These are phyloP conservation scores for Rhinocladiella mackenziei DNA, from an alignment of 2,329 filamentous ascomycete species.

Conservation along the genomic window DNA sequence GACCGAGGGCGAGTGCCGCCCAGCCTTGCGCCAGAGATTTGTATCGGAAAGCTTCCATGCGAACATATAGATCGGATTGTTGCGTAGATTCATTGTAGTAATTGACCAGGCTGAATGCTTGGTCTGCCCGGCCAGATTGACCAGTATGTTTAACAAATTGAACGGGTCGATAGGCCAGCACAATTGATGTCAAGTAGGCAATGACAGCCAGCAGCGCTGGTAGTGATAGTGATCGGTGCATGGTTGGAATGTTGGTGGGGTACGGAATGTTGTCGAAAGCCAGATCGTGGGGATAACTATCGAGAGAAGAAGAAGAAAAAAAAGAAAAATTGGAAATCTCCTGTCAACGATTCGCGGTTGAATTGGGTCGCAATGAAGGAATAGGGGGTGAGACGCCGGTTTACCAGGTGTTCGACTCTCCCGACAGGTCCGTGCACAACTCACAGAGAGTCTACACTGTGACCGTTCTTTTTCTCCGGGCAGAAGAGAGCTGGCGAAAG, in stretches of 20 bases:
- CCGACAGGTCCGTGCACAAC: too few species aligned
- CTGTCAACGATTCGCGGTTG: conserved; percentile 2
- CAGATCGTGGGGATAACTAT: not conserved
- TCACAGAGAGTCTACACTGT: too few species aligned
- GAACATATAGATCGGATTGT: conserved; percentile 27
- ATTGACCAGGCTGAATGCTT: conserved; percentile 27
- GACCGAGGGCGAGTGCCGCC: conserved; percentile 27
- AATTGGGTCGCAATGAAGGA: not conserved
- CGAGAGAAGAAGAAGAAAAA: not conserved
- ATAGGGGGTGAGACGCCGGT: not conserved
- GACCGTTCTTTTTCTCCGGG: too few species aligned
- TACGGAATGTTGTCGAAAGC: too few species aligned
- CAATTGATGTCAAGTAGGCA: conserved; percentile 8
- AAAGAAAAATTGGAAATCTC: not conserved
- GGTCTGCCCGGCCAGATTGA: conserved; percentile 25
- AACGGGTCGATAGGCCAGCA: conserved; percentile 28
- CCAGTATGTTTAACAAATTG: conserved; percentile 30
- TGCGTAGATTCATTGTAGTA: conserved; percentile 28
- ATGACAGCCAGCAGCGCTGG: conserved; percentile 13
- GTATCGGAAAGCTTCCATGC: conserved; percentile 29
- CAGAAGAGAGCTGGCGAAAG: too few species aligned
- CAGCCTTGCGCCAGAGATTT: conserved; percentile 25
- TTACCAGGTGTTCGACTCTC: too few species aligned
- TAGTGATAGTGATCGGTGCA: conserved; percentile 7
- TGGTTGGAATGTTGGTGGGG: not conserved